phyloP scores from a whole-genome alignment of 2,329 filamentous ascomycete genomes.

The Aspergillus arachidicola region DNA sequence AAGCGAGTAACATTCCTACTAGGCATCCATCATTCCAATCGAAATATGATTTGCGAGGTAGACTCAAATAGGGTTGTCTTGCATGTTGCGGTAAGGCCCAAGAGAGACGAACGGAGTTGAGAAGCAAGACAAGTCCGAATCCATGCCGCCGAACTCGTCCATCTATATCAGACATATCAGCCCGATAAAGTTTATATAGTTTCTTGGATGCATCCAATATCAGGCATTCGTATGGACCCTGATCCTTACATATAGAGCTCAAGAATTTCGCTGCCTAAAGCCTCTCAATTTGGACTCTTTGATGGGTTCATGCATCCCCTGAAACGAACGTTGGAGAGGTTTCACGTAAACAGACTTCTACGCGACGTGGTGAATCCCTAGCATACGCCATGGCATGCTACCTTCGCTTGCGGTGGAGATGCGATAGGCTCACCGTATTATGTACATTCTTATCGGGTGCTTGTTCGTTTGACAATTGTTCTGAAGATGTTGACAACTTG shows the following conservation, averaged over 20 bases:
- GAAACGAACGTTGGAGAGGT: neutral
- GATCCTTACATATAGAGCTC: neutral
- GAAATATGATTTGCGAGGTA: neutral
- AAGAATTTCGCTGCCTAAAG: neutral
- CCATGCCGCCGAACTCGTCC: neutral
- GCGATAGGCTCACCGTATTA: neutral
- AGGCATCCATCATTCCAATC: neutral
- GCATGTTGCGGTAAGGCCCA: conserved; percentile 3
- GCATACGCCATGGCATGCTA: neutral
- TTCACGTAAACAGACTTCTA: neutral
- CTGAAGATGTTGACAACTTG: neutral
- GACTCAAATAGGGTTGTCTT: neutral
- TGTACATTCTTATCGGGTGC: neutral
- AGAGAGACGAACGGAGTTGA: neutral
- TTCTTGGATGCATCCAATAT: neutral
- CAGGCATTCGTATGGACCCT: neutral
- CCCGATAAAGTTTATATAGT: neutral
- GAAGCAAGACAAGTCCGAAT: neutral
- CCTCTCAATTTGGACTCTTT: too few relatives aligned
- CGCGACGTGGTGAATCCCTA: neutral
- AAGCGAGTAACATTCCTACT: neutral
- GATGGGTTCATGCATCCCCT: neutral
- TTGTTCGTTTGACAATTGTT: neutral
- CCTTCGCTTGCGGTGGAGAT: neutral
- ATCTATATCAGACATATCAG: neutral